These are phyloP conservation scores for Sarocladiaceae sp. DNA, from an alignment of 2,329 filamentous ascomycete genomes.

Conservation along the genomic window DNA sequence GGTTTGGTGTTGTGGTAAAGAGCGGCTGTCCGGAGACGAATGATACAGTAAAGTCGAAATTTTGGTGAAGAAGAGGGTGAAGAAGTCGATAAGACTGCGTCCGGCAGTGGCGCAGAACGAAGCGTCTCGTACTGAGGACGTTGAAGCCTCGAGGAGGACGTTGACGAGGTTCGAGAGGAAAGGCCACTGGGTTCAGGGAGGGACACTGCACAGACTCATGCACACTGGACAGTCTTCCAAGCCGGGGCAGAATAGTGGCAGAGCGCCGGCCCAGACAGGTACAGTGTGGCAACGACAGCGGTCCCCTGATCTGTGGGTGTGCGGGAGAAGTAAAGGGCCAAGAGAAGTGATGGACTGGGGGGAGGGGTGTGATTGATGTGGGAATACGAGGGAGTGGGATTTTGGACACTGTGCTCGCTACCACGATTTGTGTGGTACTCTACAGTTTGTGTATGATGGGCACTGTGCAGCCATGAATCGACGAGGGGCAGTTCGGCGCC, in stretches of 20 bases:
- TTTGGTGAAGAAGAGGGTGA: neutral
- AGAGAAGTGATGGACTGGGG: constrained; percentile 6
- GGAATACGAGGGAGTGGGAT: constrained; percentile 1
- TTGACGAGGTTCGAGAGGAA: neutral
- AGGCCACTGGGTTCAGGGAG: neutral
- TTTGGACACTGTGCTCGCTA: neutral
- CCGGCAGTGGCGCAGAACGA: neutral
- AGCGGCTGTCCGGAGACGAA: neutral
- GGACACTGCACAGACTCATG: neutral
- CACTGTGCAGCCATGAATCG: neutral
- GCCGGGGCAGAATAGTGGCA: neutral
- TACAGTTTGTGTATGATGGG: neutral
- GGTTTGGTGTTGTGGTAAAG: neutral
- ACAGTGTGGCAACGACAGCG: neutral
- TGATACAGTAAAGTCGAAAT: neutral
- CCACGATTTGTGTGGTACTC: neutral
- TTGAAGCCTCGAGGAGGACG: neutral
- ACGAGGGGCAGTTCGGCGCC: constrained; percentile 1
- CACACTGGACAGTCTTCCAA: neutral
- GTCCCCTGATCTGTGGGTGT: constrained; percentile 1
- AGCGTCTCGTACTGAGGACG: constrained; percentile 5
- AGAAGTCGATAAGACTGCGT: neutral
- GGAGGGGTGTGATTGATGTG: neutral
- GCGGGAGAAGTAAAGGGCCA: neutral
- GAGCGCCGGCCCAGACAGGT: neutral